Evolutionary conservation across 1,284 basidiomycete genomes (phyloP).

Genomic region (Cryptococcus sp.): DNA sequence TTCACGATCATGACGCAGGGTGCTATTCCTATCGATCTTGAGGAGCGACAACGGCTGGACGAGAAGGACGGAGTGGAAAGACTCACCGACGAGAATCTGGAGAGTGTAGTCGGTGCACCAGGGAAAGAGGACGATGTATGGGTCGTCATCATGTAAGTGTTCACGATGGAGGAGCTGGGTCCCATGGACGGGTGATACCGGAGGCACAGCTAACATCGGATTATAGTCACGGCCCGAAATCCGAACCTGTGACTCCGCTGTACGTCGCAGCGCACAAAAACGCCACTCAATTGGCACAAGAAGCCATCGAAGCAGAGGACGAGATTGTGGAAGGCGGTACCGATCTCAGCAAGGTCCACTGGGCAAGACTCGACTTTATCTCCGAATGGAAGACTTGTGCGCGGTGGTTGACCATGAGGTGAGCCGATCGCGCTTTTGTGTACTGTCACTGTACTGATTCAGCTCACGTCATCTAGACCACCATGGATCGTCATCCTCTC

Average conservation of each 20-base stretch:
- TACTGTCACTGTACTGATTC: too few species aligned
- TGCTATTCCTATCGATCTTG: conserved; percentile 3
- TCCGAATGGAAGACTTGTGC: conserved; percentile 37
- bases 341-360: conserved; percentile 21
- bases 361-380: conserved; percentile 43
- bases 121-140: conserved; percentile 30
- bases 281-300: conserved; percentile 21
- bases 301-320: conserved; percentile 5
- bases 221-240: conserved; percentile 26
- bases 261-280: conserved; percentile 33
- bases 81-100: conserved; percentile 42
- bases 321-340: conserved; percentile 1
- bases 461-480: conserved; percentile 22
- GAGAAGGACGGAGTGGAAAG: conserved; percentile 62
- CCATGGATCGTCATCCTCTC: conserved; percentile 43
- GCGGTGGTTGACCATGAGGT: conserved; percentile 45
- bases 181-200: neutral
- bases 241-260: conserved; percentile 19
- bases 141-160: conserved; percentile 38
- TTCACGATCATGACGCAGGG: conserved; percentile 7
- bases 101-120: conserved; percentile 4
- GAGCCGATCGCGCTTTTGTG: conserved; percentile 7
- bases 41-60: conserved; percentile 64
- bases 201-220: neutral
- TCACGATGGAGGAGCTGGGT: neutral